Base-by-base conservation (phyloP, 2,329 filamentous ascomycete species). In the Ceratocystis colombiana region DNA sequence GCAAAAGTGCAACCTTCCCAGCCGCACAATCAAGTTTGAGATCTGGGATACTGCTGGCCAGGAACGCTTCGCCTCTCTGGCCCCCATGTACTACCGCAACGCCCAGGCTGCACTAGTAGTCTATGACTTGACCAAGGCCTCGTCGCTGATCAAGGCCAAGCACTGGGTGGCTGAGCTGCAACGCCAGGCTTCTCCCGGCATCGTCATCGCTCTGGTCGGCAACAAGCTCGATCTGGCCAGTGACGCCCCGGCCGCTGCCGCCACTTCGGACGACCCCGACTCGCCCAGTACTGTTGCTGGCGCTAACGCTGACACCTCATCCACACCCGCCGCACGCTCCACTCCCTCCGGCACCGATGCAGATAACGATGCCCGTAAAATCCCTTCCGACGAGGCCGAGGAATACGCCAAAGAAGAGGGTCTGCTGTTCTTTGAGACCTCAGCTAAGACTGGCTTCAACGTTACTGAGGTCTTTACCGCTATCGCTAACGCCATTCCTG, bases 71-170 rank as follows among this genome's bases (percentile, higher is more conserved):
- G 93, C 93, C 72, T 95, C 89, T 64, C 85, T 97, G 68, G 94
- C 94, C 64, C 94, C 93, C 72, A 97, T 97, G 94, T 99, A 99
- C 83, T 97, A 97, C 81, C 91, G 93, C 77, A 97, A 99, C 76
- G 94, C 94, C 64, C 93, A 97, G 79, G 91, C 92, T 70, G 94
- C 94, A 15, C 88, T 99, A 71, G 93, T 99, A 69, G 93, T 97
- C 75, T 99, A 97, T 84, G 93, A 99, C 75, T 87, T 99, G 72
- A 99, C 94, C 69, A 97, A 97, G 77, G 89, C 92, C 55, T 94
- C 90, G 62, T 96, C 91, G 61, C 86, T 99, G 71, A 86, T 90
- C 77, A 97, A 99, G 80, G 94, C 94, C 64, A 96, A 96, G 79
- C 93, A 97, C 81, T 99, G 93, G 93, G 92, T 99, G 66, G 93